Base-by-base conservation (phyloP, 2,329 filamentous ascomycete genomes). In the Fusarium virguliforme region DNA sequence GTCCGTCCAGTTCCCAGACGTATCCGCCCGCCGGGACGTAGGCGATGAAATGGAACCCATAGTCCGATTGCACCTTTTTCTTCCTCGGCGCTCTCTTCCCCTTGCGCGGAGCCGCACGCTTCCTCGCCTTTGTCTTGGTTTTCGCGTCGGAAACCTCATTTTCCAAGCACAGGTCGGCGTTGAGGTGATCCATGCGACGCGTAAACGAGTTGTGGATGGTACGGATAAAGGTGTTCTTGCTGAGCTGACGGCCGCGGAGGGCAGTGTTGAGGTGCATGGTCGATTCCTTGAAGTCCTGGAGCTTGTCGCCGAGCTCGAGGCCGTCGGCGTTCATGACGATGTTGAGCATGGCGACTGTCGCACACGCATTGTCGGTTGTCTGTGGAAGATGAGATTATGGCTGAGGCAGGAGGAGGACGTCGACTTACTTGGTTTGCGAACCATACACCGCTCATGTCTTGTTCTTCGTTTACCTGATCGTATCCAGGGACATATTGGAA, bases 301-400 rank as follows among this genome's bases (percentile, higher is more conserved):
- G 86, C 65, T 91, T 85, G n/a, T 88, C 82, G 4, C 94, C 94
- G 6, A 98, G 86, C 10, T 89, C 82, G 4, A 94, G 81, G 0
- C 84, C 85, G 0, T 88, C 83, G 26, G 90, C 86, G 77, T 98
- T 98, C 88, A 97, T 97, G 77, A 97, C 84, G 66, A 98, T 97
- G 76, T 98, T 98, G 74, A 98, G 87, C 72, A 98, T 85, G 4
- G 96, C 94, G 50, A 98, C 89, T n/a, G 94, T 96, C 22, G 94
- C 96, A 81, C 96, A 99, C 28, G 94, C 92, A 80, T 97, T 97
- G 61, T 89, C 87, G 0, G 90, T 91, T 1, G 93, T 94, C 91
- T 95, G 10, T 6, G 24, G 35, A 8, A 30, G 37, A 35, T 78
- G 40, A 75, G 67, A 37, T 38, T 7, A 51, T 57, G 13, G 6